Evolutionary conservation across 2,329 filamentous ascomycete species (phyloP), one percentile per base, ranked within the genome.

Genomic region (Trichoderma oligosporum): DNA sequence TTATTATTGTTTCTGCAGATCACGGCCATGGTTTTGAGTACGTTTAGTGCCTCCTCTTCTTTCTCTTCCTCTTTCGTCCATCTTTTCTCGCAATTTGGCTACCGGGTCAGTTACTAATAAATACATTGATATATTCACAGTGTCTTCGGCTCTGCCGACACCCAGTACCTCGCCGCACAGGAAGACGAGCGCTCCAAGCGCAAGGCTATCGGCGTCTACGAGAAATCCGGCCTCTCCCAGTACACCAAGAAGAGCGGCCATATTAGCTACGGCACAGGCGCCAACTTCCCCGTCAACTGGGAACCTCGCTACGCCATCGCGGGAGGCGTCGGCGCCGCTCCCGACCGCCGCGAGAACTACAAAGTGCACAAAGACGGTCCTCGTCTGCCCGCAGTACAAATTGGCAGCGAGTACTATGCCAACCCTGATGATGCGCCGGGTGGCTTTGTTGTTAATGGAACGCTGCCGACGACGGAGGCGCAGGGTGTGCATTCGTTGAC

Each of bases 1-100:
- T 93, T 3, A 79, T 95, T 62, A 70, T 95, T 48, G 88, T 94
- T 47, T 91, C 89, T 3, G 87, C 89, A n/a, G 89, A 95, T 68
- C 90, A 94, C 77, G 90, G 90, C 39, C 90, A 95, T 74, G 90
- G 90, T 56, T 95, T 95, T 69, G 90, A 92, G 71, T 75, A 63
- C 64, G 73, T 64, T 14, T 16, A 7, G 27, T 27, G 6, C 24
- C 2, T 2, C 35, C 33, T 8, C 12, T 27, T 16, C 25, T 9
- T 12, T 68, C 18, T 41, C 20, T 20, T 16, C 11, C n/a, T 27
- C 11, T 29, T 45, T 9, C 27, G 33, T 24, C 7, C 29, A 8
- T 14, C 5, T 2, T n/a, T 24, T n/a, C n/a, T n/a, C n/a, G n/a
- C n/a, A n/a, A 6, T n/a, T n/a, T 36, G 1, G 7, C 16, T 36